These are phyloP conservation scores for Ajuga chamaepitys DNA, from an alignment of 257 asterid species.

Conservation along the genomic window DNA sequence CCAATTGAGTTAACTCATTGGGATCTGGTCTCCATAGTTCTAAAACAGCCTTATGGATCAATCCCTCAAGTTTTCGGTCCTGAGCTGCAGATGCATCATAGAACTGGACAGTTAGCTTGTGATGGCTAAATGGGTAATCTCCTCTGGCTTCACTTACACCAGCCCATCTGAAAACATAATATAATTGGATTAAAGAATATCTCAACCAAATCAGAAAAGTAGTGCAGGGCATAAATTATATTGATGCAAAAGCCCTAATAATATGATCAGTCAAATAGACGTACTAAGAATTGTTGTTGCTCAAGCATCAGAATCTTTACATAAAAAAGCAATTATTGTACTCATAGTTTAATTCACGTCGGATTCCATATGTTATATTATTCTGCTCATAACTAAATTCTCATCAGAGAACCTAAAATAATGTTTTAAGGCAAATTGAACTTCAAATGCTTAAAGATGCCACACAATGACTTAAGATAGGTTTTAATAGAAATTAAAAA, in stretches of 20 bases:
- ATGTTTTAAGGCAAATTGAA: neutral
- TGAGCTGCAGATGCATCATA: constrained; percentile 88
- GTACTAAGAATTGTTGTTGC: neutral
- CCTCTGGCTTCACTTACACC: constrained; percentile 86
- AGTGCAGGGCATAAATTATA: neutral
- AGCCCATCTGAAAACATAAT: constrained; percentile 57
- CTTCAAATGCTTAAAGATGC: neutral
- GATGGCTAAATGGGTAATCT: constrained; percentile 96
- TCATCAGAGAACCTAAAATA: neutral
- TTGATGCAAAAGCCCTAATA: neutral
- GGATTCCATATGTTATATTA: no score
- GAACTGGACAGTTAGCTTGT: constrained; percentile 91
- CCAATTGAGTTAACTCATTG: constrained; percentile 59
- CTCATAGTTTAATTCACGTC: neutral
- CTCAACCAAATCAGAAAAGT: neutral
- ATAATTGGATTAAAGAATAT: neutral
- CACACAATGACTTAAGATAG: no score
- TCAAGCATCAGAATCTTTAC: neutral
- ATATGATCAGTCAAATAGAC: neutral
- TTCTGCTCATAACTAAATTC: neutral
- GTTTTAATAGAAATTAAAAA: no score
- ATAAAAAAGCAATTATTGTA: neutral
- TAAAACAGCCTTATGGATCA: constrained; percentile 86
- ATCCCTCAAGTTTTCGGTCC: constrained; percentile 88
- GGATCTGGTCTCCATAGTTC: constrained; percentile 98